A percentile compares a stretch with the other conserved stretches of the same genome.
phyloP scores from a whole-genome alignment of 1,284 basidiomycete species.

The Fomitopsis palustris region DNA sequence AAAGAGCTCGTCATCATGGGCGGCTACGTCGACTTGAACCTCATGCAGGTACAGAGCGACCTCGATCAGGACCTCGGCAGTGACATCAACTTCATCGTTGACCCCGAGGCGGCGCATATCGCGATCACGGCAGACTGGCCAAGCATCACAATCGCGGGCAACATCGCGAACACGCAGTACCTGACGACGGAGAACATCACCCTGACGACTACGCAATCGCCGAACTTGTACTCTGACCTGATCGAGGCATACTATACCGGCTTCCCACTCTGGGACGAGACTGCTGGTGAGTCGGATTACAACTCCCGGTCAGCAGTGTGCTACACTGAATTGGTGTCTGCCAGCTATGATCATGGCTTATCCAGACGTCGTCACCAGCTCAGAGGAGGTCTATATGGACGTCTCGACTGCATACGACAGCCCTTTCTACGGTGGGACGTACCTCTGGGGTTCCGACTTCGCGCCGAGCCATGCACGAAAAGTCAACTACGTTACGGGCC shows the following conservation, averaged over 20 bases:
- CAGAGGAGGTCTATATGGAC: conserved; percentile 3
- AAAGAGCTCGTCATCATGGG: conserved; percentile 2
- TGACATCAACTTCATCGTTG: conserved; percentile 1
- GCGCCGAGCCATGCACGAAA: neutral
- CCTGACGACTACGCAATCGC: neutral
- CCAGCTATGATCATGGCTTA: conserved; percentile 1
- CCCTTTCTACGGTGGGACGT: neutral
- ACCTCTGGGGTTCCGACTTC: conserved; percentile 1
- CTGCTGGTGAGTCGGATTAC: neutral
- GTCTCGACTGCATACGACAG: conserved; percentile 1
- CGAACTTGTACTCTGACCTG: conserved; percentile 1
- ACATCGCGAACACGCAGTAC: conserved; percentile 4
- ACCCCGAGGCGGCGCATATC: conserved; percentile 1
- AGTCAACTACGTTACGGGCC: neutral
- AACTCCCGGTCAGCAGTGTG: neutral
- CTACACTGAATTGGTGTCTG: neutral
- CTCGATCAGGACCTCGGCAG: neutral
- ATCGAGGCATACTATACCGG: neutral
- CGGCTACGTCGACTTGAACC: conserved; percentile 1
- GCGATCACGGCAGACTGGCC: neutral
- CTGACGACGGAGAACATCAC: neutral
- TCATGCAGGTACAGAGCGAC: conserved; percentile 1
- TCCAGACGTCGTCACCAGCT: neutral
- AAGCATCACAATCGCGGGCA: conserved; percentile 1
- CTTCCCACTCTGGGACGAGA: neutral